phyloP scores from a whole-genome alignment of 2,329 filamentous ascomycete species.

The Fusarium clavum region DNA sequence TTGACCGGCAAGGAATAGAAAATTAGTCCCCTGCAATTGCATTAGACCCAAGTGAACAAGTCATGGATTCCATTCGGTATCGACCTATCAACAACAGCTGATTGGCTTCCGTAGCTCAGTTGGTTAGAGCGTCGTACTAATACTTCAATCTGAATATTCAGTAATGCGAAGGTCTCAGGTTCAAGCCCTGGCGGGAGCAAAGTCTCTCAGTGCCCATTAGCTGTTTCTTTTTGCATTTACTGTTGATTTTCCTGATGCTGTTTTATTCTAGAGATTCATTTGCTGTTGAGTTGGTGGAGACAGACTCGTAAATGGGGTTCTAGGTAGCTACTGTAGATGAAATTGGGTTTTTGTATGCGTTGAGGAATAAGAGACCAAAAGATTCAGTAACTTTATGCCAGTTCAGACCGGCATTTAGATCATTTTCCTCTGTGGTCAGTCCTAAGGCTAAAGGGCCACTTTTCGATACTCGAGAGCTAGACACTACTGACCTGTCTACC shows the following conservation, averaged over 20 bases:
- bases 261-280: not conserved
- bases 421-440: not conserved
- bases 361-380: not conserved
- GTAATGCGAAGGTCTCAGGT: conserved; percentile 47
- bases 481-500: not conserved
- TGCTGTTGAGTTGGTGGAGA: not conserved
- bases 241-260: not conserved
- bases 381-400: not conserved
- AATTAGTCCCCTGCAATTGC: not conserved
- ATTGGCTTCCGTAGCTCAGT: conserved; percentile 48
- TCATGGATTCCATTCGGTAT: not conserved
- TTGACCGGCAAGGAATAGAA: not conserved
- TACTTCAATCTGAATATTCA: conserved; percentile 38
- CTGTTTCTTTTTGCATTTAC: conserved; percentile 18
- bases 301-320: not conserved
- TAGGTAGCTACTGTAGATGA: not conserved
- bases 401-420: not conserved
- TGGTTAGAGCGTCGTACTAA: conserved; percentile 49
- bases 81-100: conserved; percentile 6
- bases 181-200: conserved; percentile 48
- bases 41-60: not conserved
- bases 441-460: too few relatives aligned
- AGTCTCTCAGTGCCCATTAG: conserved; percentile 32
- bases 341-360: not conserved
- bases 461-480: too few relatives aligned